Conservation (phyloP, 192 early-diverging fungal genomes). For the Backusella morwellensis region DNA sequence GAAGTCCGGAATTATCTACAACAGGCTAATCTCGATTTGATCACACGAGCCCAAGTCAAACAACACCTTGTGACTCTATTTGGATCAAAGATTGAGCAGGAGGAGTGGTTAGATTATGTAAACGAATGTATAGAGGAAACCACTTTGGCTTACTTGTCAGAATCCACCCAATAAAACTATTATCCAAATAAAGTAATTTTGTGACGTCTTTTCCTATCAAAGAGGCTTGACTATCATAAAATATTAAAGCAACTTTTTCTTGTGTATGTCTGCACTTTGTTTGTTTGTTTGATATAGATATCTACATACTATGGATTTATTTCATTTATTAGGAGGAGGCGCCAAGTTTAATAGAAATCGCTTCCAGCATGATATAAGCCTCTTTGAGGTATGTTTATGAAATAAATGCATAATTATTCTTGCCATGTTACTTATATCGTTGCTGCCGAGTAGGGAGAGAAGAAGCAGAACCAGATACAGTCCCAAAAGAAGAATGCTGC, state of each 20-base stretch:
- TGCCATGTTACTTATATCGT: neutral
- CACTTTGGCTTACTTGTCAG: slow-evolving; percentile 10
- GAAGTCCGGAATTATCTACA: slow-evolving; percentile 30
- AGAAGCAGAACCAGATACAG: neutral
- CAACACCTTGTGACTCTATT: slow-evolving; percentile 26
- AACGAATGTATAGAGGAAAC: slow-evolving; percentile 31
- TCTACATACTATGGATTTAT: slow-evolving; percentile 64
- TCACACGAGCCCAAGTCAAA: slow-evolving; percentile 36
- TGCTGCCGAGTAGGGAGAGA: slow-evolving; percentile 3
- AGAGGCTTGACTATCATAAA: neutral
- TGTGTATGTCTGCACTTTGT: neutral
- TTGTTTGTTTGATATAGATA: neutral
- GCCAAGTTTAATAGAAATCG: slow-evolving; percentile 85
- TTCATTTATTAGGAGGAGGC: slow-evolving; percentile 83
- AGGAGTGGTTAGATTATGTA: slow-evolving; percentile 12
- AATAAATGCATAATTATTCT: neutral
- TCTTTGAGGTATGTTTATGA: slow-evolving; percentile 68
- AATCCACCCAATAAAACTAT: neutral
- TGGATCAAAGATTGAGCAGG: slow-evolving; percentile 21
- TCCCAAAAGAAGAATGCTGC: slow-evolving; percentile 4
- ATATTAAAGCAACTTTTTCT: neutral
- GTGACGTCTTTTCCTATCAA: neutral
- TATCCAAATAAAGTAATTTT: neutral
- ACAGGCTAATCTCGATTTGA: slow-evolving; percentile 23
- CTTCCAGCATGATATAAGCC: slow-evolving; percentile 75